These are phyloP conservation scores for Cutaneotrichosporon spelunceum DNA, from an alignment of 1,284 basidiomycete species.

Conservation along the genomic window DNA sequence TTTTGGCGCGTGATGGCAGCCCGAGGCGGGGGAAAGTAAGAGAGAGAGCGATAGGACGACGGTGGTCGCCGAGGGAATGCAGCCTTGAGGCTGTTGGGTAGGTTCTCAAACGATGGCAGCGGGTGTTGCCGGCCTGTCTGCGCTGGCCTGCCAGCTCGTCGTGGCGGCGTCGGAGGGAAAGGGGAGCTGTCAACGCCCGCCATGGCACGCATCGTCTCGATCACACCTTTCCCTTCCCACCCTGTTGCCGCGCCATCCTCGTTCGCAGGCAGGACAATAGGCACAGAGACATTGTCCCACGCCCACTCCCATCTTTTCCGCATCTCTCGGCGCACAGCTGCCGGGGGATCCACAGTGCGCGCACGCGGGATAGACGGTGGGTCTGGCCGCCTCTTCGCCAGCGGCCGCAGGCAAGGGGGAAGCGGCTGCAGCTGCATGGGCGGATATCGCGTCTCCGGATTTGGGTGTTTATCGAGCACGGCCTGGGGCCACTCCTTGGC, in stretches of 20 bases:
- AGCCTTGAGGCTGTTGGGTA: constrained; percentile 8
- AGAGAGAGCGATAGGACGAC: not conserved
- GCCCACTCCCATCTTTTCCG: constrained; percentile 5
- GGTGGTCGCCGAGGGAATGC: constrained; percentile 8
- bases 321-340: not conserved
- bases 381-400: not conserved
- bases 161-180: not conserved
- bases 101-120: constrained; percentile 10
- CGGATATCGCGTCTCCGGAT: constrained; percentile 9
- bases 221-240: constrained; percentile 16
- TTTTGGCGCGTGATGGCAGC: constrained; percentile 30
- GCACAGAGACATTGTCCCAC: constrained; percentile 21
- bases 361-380: not conserved
- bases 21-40: constrained; percentile 28
- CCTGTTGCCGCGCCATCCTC: constrained; percentile 12
- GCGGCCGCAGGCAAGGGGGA: constrained; percentile 6
- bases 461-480: not conserved
- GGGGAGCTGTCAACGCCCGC: constrained; percentile 22
- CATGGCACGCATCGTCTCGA: constrained; percentile 27
- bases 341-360: not conserved
- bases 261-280: constrained; percentile 22
- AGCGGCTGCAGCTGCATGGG: constrained; percentile 15
- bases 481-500: constrained; percentile 7
- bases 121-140: no score
- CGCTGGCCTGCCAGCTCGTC: not conserved